These are phyloP conservation scores for Colletotrichum graminicola DNA, from an alignment of 2,329 filamentous ascomycete genomes.

Conservation along the genomic window DNA sequence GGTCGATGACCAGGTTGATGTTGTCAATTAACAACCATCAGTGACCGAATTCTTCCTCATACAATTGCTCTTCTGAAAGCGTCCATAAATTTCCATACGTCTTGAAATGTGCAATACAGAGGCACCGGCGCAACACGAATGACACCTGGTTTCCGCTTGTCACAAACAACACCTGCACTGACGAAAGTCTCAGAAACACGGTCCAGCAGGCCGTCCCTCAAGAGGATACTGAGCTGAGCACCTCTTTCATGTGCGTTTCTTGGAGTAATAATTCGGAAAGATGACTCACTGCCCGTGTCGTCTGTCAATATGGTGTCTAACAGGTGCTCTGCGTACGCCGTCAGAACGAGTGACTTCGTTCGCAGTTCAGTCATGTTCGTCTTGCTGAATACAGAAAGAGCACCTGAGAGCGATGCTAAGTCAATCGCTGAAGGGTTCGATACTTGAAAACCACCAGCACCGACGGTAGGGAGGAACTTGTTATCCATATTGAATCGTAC, in stretches of 20 bases:
- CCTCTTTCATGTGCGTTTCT: slow-evolving; percentile 75
- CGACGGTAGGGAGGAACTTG: slow-evolving; percentile 75
- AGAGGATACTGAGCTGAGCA: slow-evolving; percentile 81
- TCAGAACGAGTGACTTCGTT: slow-evolving; percentile 78
- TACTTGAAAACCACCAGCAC: slow-evolving; percentile 80
- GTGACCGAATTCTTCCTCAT: not conserved
- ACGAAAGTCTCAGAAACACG: slow-evolving; percentile 73
- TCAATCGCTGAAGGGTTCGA: slow-evolving; percentile 84
- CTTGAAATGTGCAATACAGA: slow-evolving; percentile 83
- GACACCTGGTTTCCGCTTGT: slow-evolving; percentile 88
- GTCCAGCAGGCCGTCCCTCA: slow-evolving; percentile 79
- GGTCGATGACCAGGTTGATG: not conserved
- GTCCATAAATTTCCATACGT: slow-evolving; percentile 69
- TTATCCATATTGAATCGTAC: slow-evolving; percentile 81
- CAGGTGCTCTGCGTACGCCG: slow-evolving; percentile 80
- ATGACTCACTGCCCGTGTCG: slow-evolving; percentile 49
- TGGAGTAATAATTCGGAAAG: slow-evolving; percentile 78
- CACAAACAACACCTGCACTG: slow-evolving; percentile 78
- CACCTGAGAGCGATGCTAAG: slow-evolving; percentile 78
- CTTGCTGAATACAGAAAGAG: slow-evolving; percentile 79
- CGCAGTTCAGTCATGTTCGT: slow-evolving; percentile 78
- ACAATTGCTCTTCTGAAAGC: slow-evolving; percentile 50
- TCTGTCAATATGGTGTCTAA: slow-evolving; percentile 60
- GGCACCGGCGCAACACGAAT: slow-evolving; percentile 87
- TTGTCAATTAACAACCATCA: not conserved